These are phyloP conservation scores for Alternaria sp. DNA, from an alignment of 2,329 filamentous ascomycete species.

Conservation along the genomic window DNA sequence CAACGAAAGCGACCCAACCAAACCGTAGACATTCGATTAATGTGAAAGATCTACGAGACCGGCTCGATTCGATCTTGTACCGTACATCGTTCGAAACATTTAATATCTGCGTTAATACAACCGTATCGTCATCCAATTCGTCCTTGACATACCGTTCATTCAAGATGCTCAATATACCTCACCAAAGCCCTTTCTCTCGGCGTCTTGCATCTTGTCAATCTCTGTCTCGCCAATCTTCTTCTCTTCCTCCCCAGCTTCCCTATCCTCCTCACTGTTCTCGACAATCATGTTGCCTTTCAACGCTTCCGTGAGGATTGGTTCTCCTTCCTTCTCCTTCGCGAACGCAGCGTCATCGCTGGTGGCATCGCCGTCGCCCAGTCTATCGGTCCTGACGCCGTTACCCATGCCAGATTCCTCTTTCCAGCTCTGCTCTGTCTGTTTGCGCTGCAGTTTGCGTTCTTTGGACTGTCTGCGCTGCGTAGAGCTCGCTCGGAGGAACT, in stretches of 20 bases:
- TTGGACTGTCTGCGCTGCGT: conserved; percentile 41
- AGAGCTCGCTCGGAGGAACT: conserved; percentile 33
- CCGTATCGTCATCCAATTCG: not conserved
- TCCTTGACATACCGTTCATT: not conserved
- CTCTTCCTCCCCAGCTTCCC: conserved; percentile 23
- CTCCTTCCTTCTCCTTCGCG: conserved; percentile 10
- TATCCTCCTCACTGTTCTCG: conserved; percentile 34
- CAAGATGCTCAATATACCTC: conserved; percentile 39
- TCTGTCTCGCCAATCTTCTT: conserved; percentile 29
- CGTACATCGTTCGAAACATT: not conserved
- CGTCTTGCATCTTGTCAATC: conserved; percentile 39
- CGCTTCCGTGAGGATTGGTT: conserved; percentile 39
- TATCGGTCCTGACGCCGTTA: conserved; percentile 51
- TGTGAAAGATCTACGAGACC: not conserved
- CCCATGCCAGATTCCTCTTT: conserved; percentile 57
- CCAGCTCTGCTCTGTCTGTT: conserved; percentile 50
- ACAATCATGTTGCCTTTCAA: conserved; percentile 45
- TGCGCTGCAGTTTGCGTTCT: conserved; percentile 43
- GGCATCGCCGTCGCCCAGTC: conserved; percentile 51
- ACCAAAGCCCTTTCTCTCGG: conserved; percentile 37
- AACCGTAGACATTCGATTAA: not conserved
- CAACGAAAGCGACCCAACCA: not conserved
- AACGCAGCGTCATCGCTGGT: conserved; percentile 28
- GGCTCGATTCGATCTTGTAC: not conserved
- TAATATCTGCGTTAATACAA: not conserved